phyloP scores from a whole-genome alignment of 192 early-diverging fungal species.

The Mortierella alpina region DNA sequence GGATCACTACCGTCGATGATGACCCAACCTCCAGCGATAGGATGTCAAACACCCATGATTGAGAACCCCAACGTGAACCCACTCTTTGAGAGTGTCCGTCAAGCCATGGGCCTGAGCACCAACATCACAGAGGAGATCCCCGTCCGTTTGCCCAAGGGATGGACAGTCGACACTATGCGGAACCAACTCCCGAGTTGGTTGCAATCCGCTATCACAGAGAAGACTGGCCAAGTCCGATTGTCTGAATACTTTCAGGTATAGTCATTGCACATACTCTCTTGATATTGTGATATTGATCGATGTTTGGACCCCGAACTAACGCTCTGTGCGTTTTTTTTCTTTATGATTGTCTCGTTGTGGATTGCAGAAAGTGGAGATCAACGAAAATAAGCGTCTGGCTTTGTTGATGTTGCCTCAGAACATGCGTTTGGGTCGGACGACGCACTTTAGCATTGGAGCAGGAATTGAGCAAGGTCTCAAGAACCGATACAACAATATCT shows the following conservation, averaged over 20 bases:
- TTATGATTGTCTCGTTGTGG: slow-evolving; percentile 31
- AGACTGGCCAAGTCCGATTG: slow-evolving; percentile 37
- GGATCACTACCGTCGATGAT: slow-evolving; percentile 39
- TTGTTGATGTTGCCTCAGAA: slow-evolving; percentile 74
- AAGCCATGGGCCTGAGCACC: slow-evolving; percentile 66
- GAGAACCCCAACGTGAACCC: slow-evolving; percentile 69
- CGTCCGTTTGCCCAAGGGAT: slow-evolving; percentile 59
- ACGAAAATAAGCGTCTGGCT: slow-evolving; percentile 76
- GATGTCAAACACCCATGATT: slow-evolving; percentile 66
- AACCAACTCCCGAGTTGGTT: slow-evolving; percentile 41
- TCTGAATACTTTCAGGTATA: slow-evolving; percentile 55
- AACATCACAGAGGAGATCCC: slow-evolving; percentile 68
- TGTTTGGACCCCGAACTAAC: background rate
- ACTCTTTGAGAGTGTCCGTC: slow-evolving; percentile 70
- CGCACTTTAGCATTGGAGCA: slow-evolving; percentile 78
- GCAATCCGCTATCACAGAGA: slow-evolving; percentile 8
- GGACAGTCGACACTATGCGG: slow-evolving; percentile 32
- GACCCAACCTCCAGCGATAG: slow-evolving; percentile 52
- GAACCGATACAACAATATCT: slow-evolving; percentile 90
- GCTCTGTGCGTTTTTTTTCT: slow-evolving; percentile 27
- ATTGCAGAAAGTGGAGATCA: slow-evolving; percentile 69
- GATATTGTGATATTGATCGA: background rate
- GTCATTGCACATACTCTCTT: background rate
- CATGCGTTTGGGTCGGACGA: slow-evolving; percentile 61
- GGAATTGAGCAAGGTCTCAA: slow-evolving; percentile 80